Evolutionary conservation across 257 asterid species (phyloP).

Genomic region (Nicotiana tabacum): DNA sequence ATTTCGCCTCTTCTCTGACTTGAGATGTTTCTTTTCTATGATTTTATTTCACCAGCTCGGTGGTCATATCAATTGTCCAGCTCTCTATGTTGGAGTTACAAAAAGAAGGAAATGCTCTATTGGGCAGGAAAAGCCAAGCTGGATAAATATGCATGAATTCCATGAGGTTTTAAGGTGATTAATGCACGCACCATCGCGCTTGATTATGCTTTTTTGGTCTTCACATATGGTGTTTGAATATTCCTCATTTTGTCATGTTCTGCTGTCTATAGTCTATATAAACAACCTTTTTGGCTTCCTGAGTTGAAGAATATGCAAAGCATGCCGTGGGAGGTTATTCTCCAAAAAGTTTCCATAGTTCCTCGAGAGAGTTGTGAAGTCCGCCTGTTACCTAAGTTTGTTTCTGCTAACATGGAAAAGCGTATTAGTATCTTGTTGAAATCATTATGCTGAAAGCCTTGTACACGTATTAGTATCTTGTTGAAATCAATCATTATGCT

Average conservation of each 20-base stretch:
- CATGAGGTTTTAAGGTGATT: slow-evolving; percentile 73
- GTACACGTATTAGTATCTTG: not conserved
- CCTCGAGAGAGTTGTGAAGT: not conserved
- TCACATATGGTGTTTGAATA: not conserved
- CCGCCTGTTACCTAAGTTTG: not conserved
- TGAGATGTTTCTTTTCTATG: not conserved
- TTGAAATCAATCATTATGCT: not conserved
- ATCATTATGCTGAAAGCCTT: not conserved
- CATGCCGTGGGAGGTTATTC: not conserved
- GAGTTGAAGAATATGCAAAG: not conserved
- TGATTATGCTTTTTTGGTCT: not conserved
- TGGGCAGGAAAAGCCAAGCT: slow-evolving; percentile 53
- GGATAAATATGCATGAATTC: slow-evolving; percentile 66
- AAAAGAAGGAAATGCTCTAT: slow-evolving; percentile 69
- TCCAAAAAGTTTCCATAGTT: not conserved
- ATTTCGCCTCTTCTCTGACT: not conserved
- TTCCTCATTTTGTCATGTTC: not conserved
- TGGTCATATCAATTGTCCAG: slow-evolving; percentile 38
- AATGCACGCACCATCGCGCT: slow-evolving; percentile 1
- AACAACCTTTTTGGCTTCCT: not conserved
- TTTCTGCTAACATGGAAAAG: not conserved
- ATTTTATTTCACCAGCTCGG: slow-evolving; percentile 54
- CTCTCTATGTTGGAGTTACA: slow-evolving; percentile 64
- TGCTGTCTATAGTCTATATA: not conserved
- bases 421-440: not conserved